Percentiles rank a stretch among this genome's conserved stretches.
Evolutionary conservation across 768 basidiomycete genomes (phyloP).

Genomic region (Pulveroboletus sp.): DNA sequence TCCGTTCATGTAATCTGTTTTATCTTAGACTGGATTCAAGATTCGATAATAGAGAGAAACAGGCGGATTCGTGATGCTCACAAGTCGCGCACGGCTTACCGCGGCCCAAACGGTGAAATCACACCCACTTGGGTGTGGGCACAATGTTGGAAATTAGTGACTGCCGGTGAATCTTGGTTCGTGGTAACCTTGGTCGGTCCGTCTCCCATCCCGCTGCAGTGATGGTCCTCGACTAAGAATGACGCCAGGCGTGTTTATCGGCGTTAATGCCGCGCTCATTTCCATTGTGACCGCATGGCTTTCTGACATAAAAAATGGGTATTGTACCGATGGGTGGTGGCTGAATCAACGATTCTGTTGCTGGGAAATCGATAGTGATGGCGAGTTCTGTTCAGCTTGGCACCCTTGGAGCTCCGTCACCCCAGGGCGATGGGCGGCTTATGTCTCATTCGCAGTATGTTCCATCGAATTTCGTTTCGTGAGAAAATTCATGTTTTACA

Average conservation of each 20-base stretch:
- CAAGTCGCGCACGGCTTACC: slow-evolving; percentile 38
- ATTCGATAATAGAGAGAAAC: slow-evolving; percentile 85
- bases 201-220: slow-evolving; percentile 28
- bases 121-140: slow-evolving; percentile 58
- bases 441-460: slow-evolving; percentile 85
- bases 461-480: not conserved
- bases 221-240: slow-evolving; percentile 1
- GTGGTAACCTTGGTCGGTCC: slow-evolving; percentile 85
- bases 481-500: slow-evolving; percentile 29
- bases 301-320: slow-evolving; percentile 96
- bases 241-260: slow-evolving; percentile 76
- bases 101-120: slow-evolving; percentile 46
- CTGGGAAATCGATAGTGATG: slow-evolving; percentile 87
- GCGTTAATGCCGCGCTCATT: slow-evolving; percentile 89
- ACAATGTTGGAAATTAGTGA: slow-evolving; percentile 52
- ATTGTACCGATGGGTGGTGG: slow-evolving; percentile 98
- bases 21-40: slow-evolving; percentile 88
- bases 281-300: slow-evolving; percentile 97
- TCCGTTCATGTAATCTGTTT: slow-evolving; percentile 7
- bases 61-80: slow-evolving; percentile 60
- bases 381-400: slow-evolving; percentile 88
- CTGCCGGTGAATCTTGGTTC: slow-evolving; percentile 86
- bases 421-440: slow-evolving; percentile 74
- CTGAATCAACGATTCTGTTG: slow-evolving; percentile 97
- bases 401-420: slow-evolving; percentile 77